Conservation (phyloP, 2,329 filamentous ascomycete genomes). For the Cladosporium oxysporum region DNA sequence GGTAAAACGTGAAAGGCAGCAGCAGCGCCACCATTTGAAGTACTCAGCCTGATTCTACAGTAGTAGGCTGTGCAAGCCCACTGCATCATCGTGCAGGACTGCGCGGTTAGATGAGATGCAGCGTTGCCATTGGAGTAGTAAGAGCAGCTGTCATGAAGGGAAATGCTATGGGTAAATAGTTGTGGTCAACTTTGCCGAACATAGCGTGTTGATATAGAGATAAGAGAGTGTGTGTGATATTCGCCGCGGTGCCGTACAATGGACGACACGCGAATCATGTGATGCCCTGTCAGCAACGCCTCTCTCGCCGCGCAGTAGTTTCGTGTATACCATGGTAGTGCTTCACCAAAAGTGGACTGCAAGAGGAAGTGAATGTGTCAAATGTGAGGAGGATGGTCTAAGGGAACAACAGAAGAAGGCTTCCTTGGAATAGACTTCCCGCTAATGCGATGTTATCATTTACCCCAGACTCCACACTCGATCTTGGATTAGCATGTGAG, state of each 20-base stretch:
- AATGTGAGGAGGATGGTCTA: neutral
- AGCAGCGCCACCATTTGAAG: neutral
- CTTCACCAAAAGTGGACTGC: neutral
- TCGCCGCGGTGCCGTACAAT: too few species aligned
- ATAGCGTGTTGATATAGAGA: too few species aligned
- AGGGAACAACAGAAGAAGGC: neutral
- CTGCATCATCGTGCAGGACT: neutral
- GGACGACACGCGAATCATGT: too few species aligned
- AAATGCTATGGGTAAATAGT: too few species aligned
- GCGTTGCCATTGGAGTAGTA: too few species aligned
- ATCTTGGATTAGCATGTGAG: neutral
- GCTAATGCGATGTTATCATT: slow-evolving; percentile 6
- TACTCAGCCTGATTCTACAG: neutral
- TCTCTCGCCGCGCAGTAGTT: too few species aligned
- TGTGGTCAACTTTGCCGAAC: too few species aligned
- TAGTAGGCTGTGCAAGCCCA: neutral
- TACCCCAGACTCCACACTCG: neutral
- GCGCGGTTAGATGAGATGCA: too few species aligned
- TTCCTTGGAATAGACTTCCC: neutral
- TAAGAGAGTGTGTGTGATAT: too few species aligned
- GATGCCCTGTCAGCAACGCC: too few species aligned
- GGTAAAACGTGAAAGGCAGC: neutral
- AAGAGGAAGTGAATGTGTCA: neutral
- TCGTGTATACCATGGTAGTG: too few species aligned
- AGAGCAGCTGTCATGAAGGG: too few species aligned